Base-by-base conservation (phyloP, 441 rosid species). In the Populus hybrid region DNA sequence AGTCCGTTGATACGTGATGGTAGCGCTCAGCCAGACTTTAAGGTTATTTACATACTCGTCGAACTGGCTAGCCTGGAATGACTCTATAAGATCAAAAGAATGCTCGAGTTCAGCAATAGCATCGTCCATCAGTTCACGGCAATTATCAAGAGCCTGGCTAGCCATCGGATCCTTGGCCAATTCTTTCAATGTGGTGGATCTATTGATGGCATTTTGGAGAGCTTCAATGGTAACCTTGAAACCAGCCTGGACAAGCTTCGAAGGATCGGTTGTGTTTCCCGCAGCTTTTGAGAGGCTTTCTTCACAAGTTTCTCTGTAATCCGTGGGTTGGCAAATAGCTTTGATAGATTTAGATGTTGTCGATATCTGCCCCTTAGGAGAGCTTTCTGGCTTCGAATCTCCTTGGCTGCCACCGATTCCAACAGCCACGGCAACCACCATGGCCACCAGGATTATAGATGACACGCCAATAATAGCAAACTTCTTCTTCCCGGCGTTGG, bases 21-120 rank as follows among this genome's bases (percentile, higher is more conserved):
- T 82, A 26, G 93, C 98, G 53, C 95, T 92, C 6, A 93, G 89
- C 98, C 95, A 93, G 70, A 88, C 80, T 71, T 85, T 83, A 67
- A 94, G 87, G 75, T 92, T 86, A 32, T 87, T 87, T 5, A 87
- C 69, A 73, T 80, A 92, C 59, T 73, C 64, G 16, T 85, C 87
- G 1, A 85, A 8, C 69, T 75, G 83, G 71, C 74, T 73, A 0
- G 83, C 11, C 3, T 91, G 90, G 20, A 88, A 88, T 0, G 69
- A 79, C 5, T 85, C 85, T 40, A 93, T 53, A 7, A 82, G 74
- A 11, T 81, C 46, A 26, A 88, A 77, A 20, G 97, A 90, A n/a
- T 67, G 82, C 24, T 82, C 79, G 36, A 94, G 85, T 69, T 90
- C 97, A 3, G 81, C 85, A n/a, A 92, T 84, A n/a, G 97, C 90